Evolutionary conservation across 257 asterid species (phyloP).

Genomic region (Nicotiana undulata): DNA sequence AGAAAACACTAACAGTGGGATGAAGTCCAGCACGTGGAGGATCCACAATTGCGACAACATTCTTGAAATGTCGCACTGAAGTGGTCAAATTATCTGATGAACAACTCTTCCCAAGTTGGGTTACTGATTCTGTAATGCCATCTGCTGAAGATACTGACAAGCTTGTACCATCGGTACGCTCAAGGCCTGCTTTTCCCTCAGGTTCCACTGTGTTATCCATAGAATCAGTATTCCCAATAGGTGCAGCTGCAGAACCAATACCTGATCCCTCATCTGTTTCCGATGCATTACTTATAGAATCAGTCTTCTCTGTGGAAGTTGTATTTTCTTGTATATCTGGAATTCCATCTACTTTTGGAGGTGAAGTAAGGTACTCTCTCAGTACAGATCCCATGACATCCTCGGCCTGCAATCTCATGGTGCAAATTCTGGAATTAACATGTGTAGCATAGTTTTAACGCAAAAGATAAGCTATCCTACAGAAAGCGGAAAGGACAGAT

Average conservation of each 20-base stretch:
- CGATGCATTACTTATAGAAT: constrained; percentile 17
- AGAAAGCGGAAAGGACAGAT: background rate
- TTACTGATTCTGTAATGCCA: constrained; percentile 25
- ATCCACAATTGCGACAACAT: constrained; percentile 91
- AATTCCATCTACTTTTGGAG: constrained; percentile 38
- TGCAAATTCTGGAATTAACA: constrained; percentile 1
- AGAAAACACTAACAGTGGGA: constrained; percentile 73
- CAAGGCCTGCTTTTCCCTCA: constrained; percentile 26
- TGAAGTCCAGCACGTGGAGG: constrained; percentile 99
- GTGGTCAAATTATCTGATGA: constrained; percentile 22
- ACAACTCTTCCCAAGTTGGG: constrained; percentile 22
- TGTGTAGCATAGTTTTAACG: background rate
- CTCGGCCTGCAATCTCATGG: constrained; percentile 61
- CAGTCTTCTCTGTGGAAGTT: constrained; percentile 25
- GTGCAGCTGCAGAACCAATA: constrained; percentile 22
- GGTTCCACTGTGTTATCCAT: constrained; percentile 20
- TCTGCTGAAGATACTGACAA: constrained; percentile 8
- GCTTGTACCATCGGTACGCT: constrained; percentile 25
- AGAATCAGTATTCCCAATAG: constrained; percentile 19
- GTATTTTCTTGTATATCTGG: constrained; percentile 17
- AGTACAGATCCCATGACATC: constrained; percentile 77
- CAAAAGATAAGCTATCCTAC: background rate
- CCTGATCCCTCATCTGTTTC: constrained; percentile 30
- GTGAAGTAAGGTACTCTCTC: constrained; percentile 63
- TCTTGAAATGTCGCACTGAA: constrained; percentile 43